phyloP scores from a whole-genome alignment of 108 stramenopile species.

The Fragilaria radians region DNA sequence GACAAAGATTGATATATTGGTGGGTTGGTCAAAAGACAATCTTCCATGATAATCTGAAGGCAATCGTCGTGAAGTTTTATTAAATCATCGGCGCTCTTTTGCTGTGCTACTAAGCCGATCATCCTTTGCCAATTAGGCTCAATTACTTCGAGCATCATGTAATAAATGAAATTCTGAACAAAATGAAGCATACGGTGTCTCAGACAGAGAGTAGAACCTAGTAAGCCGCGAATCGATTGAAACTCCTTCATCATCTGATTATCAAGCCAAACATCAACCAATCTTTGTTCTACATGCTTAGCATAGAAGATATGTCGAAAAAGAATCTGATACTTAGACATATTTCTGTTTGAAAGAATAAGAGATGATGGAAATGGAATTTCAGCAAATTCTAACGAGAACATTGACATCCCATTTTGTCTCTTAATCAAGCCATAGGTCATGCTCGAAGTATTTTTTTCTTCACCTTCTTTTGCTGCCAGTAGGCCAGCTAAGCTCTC shows the following conservation, averaged over 20 bases:
- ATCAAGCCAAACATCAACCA: conserved; percentile 83
- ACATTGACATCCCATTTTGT: conserved; percentile 82
- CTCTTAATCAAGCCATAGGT: conserved; percentile 26
- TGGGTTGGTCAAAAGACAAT: conserved; percentile 89
- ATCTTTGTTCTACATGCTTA: conserved; percentile 95
- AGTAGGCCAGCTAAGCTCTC: conserved; percentile 55
- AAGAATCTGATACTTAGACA: conserved; percentile 91
- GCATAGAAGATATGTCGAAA: conserved; percentile 97
- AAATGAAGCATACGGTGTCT: conserved; percentile 97
- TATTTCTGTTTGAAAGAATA: conserved; percentile 63
- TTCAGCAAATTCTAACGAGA: conserved; percentile 71
- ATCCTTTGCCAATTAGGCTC: conserved; percentile 89
- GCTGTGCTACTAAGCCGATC: conserved; percentile 30
- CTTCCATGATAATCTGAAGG: conserved; percentile 75
- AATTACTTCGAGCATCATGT: conserved; percentile 95
- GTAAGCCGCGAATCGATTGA: conserved; percentile 46
- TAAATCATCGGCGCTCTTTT: conserved; percentile 72
- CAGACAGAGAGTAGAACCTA: conserved; percentile 78
- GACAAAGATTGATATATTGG: conserved; percentile 63
- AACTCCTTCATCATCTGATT: conserved; percentile 91
- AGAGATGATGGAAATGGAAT: conserved; percentile 91
- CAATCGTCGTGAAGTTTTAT: conserved; percentile 81
- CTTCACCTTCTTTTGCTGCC: conserved; percentile 18
- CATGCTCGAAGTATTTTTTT: conserved; percentile 33
- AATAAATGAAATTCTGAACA: conserved; percentile 95